phyloP scores from a whole-genome alignment of 352 stramenopile genomes.

The Phytophthora citrophthora region DNA sequence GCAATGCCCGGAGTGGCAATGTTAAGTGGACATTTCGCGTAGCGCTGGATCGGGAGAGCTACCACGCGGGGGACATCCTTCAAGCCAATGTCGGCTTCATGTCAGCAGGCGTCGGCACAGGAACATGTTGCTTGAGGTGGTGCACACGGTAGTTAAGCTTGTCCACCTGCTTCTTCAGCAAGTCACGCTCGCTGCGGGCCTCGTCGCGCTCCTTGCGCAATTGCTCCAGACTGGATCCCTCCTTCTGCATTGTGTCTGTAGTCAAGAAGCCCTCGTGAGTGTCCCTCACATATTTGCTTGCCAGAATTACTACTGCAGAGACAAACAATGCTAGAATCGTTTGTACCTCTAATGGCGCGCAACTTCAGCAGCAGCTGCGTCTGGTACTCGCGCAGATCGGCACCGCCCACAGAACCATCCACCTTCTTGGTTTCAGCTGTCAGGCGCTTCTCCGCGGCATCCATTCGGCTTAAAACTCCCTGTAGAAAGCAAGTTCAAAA shows the following conservation, averaged over 20 bases:
- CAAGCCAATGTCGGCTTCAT: conserved; percentile 31
- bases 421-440: conserved; percentile 36
- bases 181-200: conserved; percentile 61
- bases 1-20: conserved; percentile 13
- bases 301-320: not conserved
- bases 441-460: conserved; percentile 56
- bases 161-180: conserved; percentile 70
- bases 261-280: no score
- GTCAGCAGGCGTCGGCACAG: conserved; percentile 38
- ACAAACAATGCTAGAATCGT: no score
- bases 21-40: conserved; percentile 22
- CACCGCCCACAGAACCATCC: conserved; percentile 62
- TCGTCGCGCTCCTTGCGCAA: conserved; percentile 69
- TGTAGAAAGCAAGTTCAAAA: conserved; percentile 19
- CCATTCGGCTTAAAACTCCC: conserved; percentile 57
- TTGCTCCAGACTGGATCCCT: conserved; percentile 67
- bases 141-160: conserved; percentile 85
- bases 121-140: conserved; percentile 79
- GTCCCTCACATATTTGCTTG: not conserved
- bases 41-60: conserved; percentile 16
- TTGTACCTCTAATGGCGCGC: conserved; percentile 53
- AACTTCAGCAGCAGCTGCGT: conserved; percentile 65
- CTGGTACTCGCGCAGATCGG: conserved; percentile 77
- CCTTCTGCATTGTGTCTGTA: conserved; percentile 67
- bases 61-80: conserved; percentile 18